These are phyloP conservation scores for Neofusicoccum parvum DNA, from an alignment of 2,329 filamentous ascomycete species.

Conservation along the genomic window DNA sequence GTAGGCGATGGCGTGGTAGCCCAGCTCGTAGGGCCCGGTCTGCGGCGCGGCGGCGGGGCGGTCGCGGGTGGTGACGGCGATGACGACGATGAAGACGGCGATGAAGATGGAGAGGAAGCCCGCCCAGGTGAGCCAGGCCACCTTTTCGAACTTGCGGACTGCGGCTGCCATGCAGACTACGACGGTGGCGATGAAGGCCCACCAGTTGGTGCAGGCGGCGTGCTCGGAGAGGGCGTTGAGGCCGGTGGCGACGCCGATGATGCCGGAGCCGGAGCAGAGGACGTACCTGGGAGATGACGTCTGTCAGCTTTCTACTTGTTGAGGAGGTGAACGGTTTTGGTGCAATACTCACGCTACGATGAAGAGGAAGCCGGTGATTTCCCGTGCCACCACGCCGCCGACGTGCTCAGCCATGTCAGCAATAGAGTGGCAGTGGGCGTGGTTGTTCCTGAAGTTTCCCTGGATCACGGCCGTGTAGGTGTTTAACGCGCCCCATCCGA, in stretches of 20 bases:
- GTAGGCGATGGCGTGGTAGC: conserved; percentile 58
- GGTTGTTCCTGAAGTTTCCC: conserved; percentile 54
- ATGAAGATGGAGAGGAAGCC: conserved; percentile 62
- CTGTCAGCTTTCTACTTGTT: not conserved
- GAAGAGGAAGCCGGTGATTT: conserved; percentile 59
- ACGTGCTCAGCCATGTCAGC: conserved; percentile 62
- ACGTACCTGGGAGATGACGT: conserved; percentile 43
- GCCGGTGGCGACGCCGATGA: conserved; percentile 61
- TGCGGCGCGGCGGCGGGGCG: conserved; percentile 63
- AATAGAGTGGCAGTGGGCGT: conserved; percentile 56
- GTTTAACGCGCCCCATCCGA: conserved; percentile 53
- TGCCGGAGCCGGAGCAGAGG: conserved; percentile 59
- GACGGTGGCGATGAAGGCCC: conserved; percentile 55
- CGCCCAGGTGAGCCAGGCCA: conserved; percentile 64
- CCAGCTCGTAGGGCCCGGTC: conserved; percentile 61
- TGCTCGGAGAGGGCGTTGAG: conserved; percentile 63
- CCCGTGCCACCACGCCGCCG: conserved; percentile 54
- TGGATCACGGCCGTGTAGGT: conserved; percentile 53
- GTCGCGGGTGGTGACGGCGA: conserved; percentile 60
- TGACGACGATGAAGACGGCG: conserved; percentile 60
- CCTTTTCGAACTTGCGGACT: conserved; percentile 61
- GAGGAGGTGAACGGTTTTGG: not conserved
- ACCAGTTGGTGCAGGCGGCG: conserved; percentile 62
- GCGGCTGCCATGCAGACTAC: conserved; percentile 54
- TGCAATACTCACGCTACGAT: conserved; percentile 46